A percentile compares a stretch with the other conserved stretches of the same genome.
These are phyloP conservation scores for Mycena rebaudengoi DNA, from an alignment of 768 basidiomycete species.

Conservation along the genomic window DNA sequence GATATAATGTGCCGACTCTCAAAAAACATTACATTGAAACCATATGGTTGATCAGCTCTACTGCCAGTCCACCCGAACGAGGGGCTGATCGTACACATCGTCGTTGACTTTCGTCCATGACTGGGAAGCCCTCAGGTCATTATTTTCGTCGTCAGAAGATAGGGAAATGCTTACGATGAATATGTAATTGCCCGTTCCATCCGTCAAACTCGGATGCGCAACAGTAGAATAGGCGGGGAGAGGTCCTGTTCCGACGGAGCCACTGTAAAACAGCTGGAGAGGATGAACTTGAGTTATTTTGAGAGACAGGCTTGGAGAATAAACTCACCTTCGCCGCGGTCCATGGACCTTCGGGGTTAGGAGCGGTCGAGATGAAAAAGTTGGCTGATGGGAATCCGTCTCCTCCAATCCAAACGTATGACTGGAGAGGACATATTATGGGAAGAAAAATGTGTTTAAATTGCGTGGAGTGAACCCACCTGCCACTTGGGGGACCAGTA, in stretches of 20 bases:
- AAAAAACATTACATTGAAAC: no score
- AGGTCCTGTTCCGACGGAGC: constrained; percentile 5
- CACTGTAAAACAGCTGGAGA: constrained; percentile 15
- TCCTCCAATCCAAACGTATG: constrained; percentile 25
- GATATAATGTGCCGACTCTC: no score
- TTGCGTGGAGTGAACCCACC: neutral
- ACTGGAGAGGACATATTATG: neutral
- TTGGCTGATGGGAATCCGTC: constrained; percentile 21
- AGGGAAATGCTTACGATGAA: constrained; percentile 14
- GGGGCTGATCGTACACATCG: constrained; percentile 12
- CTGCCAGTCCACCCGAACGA: constrained; percentile 21
- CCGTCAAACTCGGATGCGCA: constrained; percentile 21
- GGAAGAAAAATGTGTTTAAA: neutral
- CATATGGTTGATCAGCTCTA: neutral
- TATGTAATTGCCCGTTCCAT: constrained; percentile 23
- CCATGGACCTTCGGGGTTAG: constrained; percentile 21
- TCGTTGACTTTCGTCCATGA: constrained; percentile 15
- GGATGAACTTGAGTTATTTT: neutral
- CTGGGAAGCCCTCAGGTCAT: neutral
- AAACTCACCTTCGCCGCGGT: neutral
- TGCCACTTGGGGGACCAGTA: constrained; percentile 21
- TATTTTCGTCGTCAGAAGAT: neutral
- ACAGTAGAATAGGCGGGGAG: constrained; percentile 17
- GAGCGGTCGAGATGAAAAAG: constrained; percentile 21
- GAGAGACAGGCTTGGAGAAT: neutral